Percentiles rank a stretch among this genome's conserved stretches.
phyloP scores from a whole-genome alignment of 805 yeast genomes.

The Suhomyces sp. region DNA sequence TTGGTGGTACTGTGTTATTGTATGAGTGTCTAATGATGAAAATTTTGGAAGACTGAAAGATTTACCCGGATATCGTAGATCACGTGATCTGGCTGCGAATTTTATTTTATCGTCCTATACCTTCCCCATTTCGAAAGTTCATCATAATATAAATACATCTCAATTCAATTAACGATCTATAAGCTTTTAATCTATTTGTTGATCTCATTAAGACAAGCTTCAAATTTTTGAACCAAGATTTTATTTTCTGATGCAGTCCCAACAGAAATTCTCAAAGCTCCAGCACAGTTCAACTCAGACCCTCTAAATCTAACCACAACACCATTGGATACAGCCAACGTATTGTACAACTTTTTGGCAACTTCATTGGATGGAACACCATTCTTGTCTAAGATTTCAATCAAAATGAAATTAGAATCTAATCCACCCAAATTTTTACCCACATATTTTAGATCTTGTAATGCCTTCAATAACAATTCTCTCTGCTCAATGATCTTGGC shows the following conservation, averaged over 20 bases:
- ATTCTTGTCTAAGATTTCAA: conserved; percentile 62
- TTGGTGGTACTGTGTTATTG: too few species aligned
- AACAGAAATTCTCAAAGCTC: conserved; percentile 82
- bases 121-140: too few species aligned
- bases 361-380: conserved; percentile 66
- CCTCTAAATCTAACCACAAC: conserved; percentile 94
- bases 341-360: conserved; percentile 66
- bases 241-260: conserved; percentile 81
- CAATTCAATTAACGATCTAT: too few species aligned
- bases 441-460: conserved; percentile 59
- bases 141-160: too few species aligned
- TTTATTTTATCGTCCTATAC: too few species aligned
- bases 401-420: conserved; percentile 81
- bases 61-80: too few species aligned
- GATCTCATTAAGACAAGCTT: conserved; percentile 20
- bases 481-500: conserved; percentile 56
- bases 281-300: conserved; percentile 81
- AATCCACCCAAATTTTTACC: conserved; percentile 78
- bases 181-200: too few species aligned
- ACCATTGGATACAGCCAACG: conserved; percentile 66
- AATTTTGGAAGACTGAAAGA: too few species aligned
- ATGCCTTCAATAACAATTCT: conserved; percentile 46
- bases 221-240: conserved; percentile 51
- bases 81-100: too few species aligned
- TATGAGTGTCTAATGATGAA: too few species aligned